phyloP scores from a whole-genome alignment of 1,284 basidiomycete species.

The Wallemia mellicola region DNA sequence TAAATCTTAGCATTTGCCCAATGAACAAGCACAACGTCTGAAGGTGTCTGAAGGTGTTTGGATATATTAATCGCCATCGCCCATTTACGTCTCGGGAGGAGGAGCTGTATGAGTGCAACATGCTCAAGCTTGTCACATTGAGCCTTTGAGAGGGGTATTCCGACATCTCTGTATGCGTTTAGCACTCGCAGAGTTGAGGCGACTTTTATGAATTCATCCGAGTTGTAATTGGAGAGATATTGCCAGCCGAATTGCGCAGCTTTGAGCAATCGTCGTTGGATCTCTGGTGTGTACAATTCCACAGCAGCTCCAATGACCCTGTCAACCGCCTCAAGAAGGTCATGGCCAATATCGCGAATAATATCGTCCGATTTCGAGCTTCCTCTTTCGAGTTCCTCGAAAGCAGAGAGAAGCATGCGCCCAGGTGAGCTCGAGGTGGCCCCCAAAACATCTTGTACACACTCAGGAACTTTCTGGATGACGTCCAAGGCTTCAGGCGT shows the following conservation, averaged over 20 bases:
- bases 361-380: slow-evolving; percentile 77
- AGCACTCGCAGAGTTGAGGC: slow-evolving; percentile 26
- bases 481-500: neutral
- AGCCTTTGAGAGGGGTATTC: neutral
- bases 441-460: too few relatives aligned
- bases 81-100: slow-evolving; percentile 23
- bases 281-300: slow-evolving; percentile 60
- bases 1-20: slow-evolving; percentile 81
- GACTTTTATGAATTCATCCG: slow-evolving; percentile 37
- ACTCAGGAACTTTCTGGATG: neutral
- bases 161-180: neutral
- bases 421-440: slow-evolving; percentile 6
- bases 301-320: slow-evolving; percentile 81
- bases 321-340: slow-evolving; percentile 62
- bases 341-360: slow-evolving; percentile 58
- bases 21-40: slow-evolving; percentile 66
- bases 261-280: slow-evolving; percentile 61
- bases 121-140: slow-evolving; percentile 37
- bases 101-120: slow-evolving; percentile 58
- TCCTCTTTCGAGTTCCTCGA: slow-evolving; percentile 52
- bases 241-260: slow-evolving; percentile 20
- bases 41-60: slow-evolving; percentile 45
- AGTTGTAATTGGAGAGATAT: slow-evolving; percentile 20
- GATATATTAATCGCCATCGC: slow-evolving; percentile 65
- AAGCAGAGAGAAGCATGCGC: slow-evolving; percentile 18